Conservation (phyloP, 345 rosid species). For the Odontarrhena argentea region DNA sequence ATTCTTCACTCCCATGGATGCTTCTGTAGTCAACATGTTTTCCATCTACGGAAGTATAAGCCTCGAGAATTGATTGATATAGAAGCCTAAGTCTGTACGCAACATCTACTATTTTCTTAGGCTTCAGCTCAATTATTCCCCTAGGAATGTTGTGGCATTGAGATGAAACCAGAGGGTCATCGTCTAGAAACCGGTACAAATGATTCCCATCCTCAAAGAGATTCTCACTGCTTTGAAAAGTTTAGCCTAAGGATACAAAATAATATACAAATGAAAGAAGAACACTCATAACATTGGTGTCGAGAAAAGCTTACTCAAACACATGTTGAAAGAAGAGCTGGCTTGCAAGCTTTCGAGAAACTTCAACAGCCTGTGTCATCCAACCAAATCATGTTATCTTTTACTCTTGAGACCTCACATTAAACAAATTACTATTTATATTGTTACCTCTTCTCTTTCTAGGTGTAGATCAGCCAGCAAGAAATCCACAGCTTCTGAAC, state of each 20-base stretch:
- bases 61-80: constrained; percentile 69
- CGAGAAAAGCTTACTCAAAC: constrained; percentile 59
- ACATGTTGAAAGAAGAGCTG: constrained; percentile 74
- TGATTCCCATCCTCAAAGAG: constrained; percentile 81
- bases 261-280: neutral
- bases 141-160: constrained; percentile 82
- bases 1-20: constrained; percentile 93
- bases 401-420: neutral
- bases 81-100: constrained; percentile 69
- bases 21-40: constrained; percentile 85
- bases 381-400: neutral
- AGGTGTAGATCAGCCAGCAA: constrained; percentile 64
- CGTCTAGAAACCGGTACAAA: constrained; percentile 76
- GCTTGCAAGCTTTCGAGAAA: constrained; percentile 75
- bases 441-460: constrained; percentile 73
- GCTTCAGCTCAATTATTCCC: constrained; percentile 76
- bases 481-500: constrained; percentile 80
- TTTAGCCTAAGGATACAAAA: constrained; percentile 9
- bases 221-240: constrained; percentile 62
- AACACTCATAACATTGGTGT: constrained; percentile 4
- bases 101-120: constrained; percentile 67
- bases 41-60: constrained; percentile 74
- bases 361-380: constrained; percentile 68
- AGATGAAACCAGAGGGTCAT: constrained; percentile 72
- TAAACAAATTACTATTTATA: constrained; percentile 1